A percentile compares a stretch with the other conserved stretches of the same genome.
Evolutionary conservation across 2,329 filamentous ascomycete genomes (phyloP).

Genomic region (Fusarium citri): DNA sequence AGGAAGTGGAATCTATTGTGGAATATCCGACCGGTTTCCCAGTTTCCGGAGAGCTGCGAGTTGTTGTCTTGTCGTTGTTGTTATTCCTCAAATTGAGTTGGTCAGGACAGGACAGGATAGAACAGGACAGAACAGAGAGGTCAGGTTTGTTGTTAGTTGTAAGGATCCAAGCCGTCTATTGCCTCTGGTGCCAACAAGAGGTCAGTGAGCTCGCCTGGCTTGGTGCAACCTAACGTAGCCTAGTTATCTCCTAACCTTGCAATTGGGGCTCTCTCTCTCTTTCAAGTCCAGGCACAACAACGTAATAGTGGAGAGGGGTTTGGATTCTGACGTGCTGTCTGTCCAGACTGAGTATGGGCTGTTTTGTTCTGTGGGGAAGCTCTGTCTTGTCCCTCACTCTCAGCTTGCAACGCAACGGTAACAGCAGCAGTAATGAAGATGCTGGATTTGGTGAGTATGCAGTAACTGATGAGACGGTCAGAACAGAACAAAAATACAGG

Average conservation of each 20-base stretch:
- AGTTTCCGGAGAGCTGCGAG: not conserved
- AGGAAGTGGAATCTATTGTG: constrained; percentile 24
- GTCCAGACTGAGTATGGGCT: constrained; percentile 18
- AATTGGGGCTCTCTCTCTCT: constrained; percentile 30
- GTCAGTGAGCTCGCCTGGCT: constrained; percentile 40
- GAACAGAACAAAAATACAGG: not conserved
- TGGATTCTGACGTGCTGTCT: constrained; percentile 32
- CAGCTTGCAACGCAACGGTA: constrained; percentile 11
- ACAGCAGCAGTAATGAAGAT: constrained; percentile 2
- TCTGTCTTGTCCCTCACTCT: constrained; percentile 34
- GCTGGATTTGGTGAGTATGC: not conserved
- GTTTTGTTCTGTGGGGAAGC: constrained; percentile 35
- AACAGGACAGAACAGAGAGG: constrained; percentile 1
- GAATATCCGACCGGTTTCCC: constrained; percentile 7
- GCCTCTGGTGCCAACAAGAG: constrained; percentile 32
- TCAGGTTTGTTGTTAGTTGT: constrained; percentile 16
- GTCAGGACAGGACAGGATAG: not conserved
- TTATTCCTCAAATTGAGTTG: not conserved
- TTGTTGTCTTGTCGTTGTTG: not conserved
- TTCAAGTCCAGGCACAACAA: constrained; percentile 35
- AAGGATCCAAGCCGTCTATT: constrained; percentile 39
- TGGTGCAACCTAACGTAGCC: constrained; percentile 30
- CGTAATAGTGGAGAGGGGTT: constrained; percentile 32
- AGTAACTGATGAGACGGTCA: not conserved
- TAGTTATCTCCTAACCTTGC: constrained; percentile 28